phyloP scores from a whole-genome alignment of 208 protist genomes.

The Acanthamoeba divionensis region DNA sequence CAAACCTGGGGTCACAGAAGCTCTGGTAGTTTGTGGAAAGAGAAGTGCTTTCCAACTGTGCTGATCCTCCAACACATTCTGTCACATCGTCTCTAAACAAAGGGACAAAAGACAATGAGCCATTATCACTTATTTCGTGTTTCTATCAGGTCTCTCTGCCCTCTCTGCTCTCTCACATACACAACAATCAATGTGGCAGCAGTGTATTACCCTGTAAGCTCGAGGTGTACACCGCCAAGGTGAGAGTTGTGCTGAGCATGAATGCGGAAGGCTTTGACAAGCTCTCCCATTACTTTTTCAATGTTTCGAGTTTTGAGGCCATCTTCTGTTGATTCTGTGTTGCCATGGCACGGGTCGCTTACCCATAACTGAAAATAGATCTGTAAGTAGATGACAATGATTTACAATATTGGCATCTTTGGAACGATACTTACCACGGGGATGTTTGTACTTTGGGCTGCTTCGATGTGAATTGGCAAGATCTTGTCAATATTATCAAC shows the following conservation, averaged over 20 bases:
- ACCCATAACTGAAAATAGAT: conserved; percentile 55
- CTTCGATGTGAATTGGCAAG: conserved; percentile 60
- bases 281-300: conserved; percentile 64
- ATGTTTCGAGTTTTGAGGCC: conserved; percentile 70
- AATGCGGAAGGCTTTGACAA: conserved; percentile 58
- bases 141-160: background rate
- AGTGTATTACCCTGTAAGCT: conserved; percentile 59
- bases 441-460: conserved; percentile 55
- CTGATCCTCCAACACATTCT: conserved; percentile 70
- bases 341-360: conserved; percentile 75
- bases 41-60: conserved; percentile 24
- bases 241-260: conserved; percentile 50
- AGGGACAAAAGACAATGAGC: too few relatives aligned
- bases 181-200: background rate
- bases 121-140: too few relatives aligned
- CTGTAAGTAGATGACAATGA: background rate
- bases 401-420: background rate
- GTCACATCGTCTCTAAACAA: conserved; percentile 68
- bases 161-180: background rate
- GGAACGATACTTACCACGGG: background rate
- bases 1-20: conserved; percentile 50
- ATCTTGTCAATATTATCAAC: conserved; percentile 54
- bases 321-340: conserved; percentile 50
- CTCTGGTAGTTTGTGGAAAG: conserved; percentile 63
- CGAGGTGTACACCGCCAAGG: conserved; percentile 73